A percentile compares a stretch with the other conserved stretches of the same genome.
phyloP scores from a whole-genome alignment of 192 early-diverging fungal genomes.

The Coemansia sp. region DNA sequence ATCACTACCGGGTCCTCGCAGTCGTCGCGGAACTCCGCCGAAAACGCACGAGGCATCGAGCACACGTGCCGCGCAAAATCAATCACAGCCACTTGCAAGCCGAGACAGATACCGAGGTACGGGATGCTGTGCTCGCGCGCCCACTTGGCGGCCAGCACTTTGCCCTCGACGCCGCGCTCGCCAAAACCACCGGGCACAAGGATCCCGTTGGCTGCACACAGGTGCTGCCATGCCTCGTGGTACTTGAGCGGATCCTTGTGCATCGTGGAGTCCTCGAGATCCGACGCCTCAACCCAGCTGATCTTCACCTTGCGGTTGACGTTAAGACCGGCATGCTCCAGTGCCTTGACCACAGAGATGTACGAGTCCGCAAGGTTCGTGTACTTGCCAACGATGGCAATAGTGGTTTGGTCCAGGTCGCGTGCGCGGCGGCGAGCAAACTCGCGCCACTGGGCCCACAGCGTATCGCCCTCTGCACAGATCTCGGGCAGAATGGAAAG shows the following conservation, averaged over 20 bases:
- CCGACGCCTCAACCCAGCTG: slow-evolving; percentile 92
- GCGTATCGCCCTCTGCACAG: slow-evolving; percentile 56
- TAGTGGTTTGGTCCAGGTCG: slow-evolving; percentile 79
- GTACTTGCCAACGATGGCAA: slow-evolving; percentile 96
- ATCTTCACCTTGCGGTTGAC: slow-evolving; percentile 82
- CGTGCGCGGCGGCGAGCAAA: slow-evolving; percentile 72
- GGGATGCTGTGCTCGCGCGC: slow-evolving; percentile 97
- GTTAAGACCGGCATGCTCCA: slow-evolving; percentile 91
- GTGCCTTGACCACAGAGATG: slow-evolving; percentile 92
- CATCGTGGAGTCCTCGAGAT: slow-evolving; percentile 77
- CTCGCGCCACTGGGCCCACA: slow-evolving; percentile 87
- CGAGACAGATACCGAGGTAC: slow-evolving; percentile 97
- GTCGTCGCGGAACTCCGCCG: slow-evolving; percentile 80
- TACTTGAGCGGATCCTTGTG: slow-evolving; percentile 86
- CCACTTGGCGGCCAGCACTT: slow-evolving; percentile 91
- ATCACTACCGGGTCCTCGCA: slow-evolving; percentile 78
- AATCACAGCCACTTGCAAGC: slow-evolving; percentile 95
- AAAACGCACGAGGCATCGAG: slow-evolving; percentile 76
- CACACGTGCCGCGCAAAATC: slow-evolving; percentile 96
- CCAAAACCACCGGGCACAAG: slow-evolving; percentile 99
- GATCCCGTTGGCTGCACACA: slow-evolving; percentile 89
- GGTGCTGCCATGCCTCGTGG: slow-evolving; percentile 91
- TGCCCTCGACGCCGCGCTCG: slow-evolving; percentile 94
- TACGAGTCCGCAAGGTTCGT: slow-evolving; percentile 96
- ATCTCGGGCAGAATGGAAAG: slow-evolving; percentile 59